These are phyloP conservation scores for Elymus sibiricus DNA, from an alignment of 176 grass and related monocot genomes.

Conservation along the genomic window DNA sequence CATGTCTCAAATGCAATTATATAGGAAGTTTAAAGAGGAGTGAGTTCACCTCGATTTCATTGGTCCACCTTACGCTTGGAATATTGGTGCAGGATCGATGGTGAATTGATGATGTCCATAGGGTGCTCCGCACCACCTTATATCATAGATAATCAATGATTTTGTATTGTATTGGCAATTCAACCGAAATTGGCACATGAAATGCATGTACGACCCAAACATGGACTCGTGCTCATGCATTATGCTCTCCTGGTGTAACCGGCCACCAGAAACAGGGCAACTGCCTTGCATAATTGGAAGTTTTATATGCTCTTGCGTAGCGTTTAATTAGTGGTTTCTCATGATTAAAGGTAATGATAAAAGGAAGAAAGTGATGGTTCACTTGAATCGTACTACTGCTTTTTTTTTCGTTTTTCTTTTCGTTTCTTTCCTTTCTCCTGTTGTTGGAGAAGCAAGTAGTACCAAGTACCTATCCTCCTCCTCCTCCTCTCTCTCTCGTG, in stretches of 20 bases:
- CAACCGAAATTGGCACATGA: background rate
- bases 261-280: slow-evolving; percentile 3
- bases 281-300: background rate
- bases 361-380: slow-evolving; percentile 40
- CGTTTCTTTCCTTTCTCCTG: slow-evolving; percentile 2
- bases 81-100: too few species aligned
- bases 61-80: too few species aligned
- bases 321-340: slow-evolving; percentile 16
- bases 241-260: slow-evolving; percentile 21
- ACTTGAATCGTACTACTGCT: slow-evolving; percentile 38
- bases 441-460: background rate
- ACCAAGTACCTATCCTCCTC: background rate
- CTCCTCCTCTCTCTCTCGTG: background rate
- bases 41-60: too few species aligned
- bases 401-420: background rate
- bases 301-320: slow-evolving; percentile 15
- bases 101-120: background rate
- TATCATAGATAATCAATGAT: background rate
- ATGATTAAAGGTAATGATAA: slow-evolving; percentile 41
- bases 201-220: background rate
- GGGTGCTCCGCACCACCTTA: too few species aligned
- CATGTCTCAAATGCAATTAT: too few species aligned
- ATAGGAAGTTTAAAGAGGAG: too few species aligned
- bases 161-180: background rate
- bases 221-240: background rate